phyloP scores from a whole-genome alignment of 768 basidiomycete species.

The Naganishia vaughanmartiniae region DNA sequence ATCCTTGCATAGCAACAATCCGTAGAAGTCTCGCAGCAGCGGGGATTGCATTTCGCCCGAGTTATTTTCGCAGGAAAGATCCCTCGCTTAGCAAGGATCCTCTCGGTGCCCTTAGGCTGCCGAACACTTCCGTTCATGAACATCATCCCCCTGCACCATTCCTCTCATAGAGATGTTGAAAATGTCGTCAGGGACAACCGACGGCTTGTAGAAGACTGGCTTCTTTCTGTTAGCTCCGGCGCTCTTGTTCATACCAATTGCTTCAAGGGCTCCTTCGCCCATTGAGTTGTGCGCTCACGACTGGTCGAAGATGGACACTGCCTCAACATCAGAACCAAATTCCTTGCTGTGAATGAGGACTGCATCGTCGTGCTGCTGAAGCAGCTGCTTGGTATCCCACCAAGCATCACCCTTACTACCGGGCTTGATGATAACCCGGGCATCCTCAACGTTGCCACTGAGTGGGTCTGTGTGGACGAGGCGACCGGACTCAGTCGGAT shows the following conservation, averaged over 20 bases:
- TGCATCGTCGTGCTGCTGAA: neutral
- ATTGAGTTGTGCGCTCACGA: neutral
- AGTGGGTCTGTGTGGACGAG: neutral
- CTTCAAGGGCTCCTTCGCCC: neutral
- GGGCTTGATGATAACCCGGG: slow-evolving; percentile 14
- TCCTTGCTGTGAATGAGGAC: neutral
- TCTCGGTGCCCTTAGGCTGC: too few relatives aligned
- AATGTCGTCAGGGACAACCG: neutral
- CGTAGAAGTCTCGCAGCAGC: neutral
- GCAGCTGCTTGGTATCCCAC: slow-evolving; percentile 12
- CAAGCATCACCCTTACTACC: neutral
- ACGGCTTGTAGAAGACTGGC: neutral
- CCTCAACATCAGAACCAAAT: slow-evolving; percentile 1
- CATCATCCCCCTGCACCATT: neutral
- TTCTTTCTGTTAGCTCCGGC: neutral
- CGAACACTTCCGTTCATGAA: neutral
- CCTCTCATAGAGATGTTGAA: neutral
- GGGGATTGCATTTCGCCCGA: too few relatives aligned
- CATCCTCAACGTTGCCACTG: neutral
- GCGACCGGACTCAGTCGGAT: neutral
- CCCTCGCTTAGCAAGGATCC: too few relatives aligned
- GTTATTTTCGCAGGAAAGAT: too few relatives aligned
- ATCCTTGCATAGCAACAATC: slow-evolving; percentile 4
- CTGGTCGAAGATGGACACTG: slow-evolving; percentile 10
- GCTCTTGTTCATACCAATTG: slow-evolving; percentile 2